Evolutionary conservation across 495 filamentous ascomycete species (phyloP).

Genomic region (Coniosporium apollinis): DNA sequence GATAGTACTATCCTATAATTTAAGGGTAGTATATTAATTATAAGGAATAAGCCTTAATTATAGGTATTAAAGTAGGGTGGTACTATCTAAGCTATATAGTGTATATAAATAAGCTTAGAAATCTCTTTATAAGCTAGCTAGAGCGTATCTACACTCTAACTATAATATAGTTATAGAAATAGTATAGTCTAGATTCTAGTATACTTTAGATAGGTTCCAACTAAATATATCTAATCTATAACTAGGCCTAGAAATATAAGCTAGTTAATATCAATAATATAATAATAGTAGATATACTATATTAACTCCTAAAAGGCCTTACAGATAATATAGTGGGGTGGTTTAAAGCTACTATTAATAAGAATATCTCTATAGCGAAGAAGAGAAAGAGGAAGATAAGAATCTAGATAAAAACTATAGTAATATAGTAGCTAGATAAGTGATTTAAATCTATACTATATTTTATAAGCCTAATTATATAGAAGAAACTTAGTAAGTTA

Average conservation of each 20-base stretch:
- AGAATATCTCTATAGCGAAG: not conserved
- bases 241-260: slow-evolving; percentile 1
- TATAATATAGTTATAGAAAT: not conserved
- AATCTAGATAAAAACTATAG: not conserved
- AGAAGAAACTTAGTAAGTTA: not conserved
- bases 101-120: not conserved
- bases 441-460: not conserved
- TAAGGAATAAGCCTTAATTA: slow-evolving; percentile 4
- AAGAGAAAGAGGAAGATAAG: not conserved
- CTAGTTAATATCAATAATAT: slow-evolving; percentile 3
- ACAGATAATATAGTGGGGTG: not conserved
- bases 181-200: no score
- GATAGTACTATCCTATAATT: not conserved
- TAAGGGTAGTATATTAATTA: not conserved
- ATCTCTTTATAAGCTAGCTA: not conserved
- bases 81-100: slow-evolving; percentile 1
- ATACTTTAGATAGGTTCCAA: not conserved
- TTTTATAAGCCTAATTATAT: not conserved
- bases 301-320: slow-evolving; percentile 4
- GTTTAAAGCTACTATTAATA: not conserved
- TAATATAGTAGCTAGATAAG: not conserved
- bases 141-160: not conserved
- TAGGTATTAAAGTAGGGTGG: not conserved
- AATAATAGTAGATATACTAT: slow-evolving; percentile 5
- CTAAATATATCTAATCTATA: not conserved